Base-by-base conservation (phyloP, 2,329 filamentous ascomycete species). In the Chaetomium strumarium region DNA sequence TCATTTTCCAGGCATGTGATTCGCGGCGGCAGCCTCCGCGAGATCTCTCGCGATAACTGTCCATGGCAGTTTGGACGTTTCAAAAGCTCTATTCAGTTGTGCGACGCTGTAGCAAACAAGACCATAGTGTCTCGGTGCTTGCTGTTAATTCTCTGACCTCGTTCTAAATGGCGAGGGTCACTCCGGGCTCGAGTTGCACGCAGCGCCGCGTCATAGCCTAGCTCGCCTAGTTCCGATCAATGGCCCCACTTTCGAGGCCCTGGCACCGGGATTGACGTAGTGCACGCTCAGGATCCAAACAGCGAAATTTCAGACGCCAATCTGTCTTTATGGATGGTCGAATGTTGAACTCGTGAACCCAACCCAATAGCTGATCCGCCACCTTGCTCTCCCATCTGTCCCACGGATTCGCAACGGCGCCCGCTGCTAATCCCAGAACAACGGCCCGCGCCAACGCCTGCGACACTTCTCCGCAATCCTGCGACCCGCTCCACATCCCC, bases 201-300 rank as follows among this genome's bases (percentile, higher is more conserved):
- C 24, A 7, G 24, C 24, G 24, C 24, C 24, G 37, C 46, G 46
- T 48, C 46, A 48, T 41, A 33, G 37, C 36, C 46, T 5, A 13
- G 6, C n/a, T n/a, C n/a, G n/a, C n/a, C n/a, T n/a, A n/a, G n/a
- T n/a, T 13, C 12, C 12, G 24, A 24, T 24, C 24, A 4, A 24
- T 24, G 24, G 47, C 37, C 51, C 58, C 56, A 56, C 50, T 49
- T 47, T 12, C 33, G 16, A 24, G 7, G 31, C 44, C 38, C 43
- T 31, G 33, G 38, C 38, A 45, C 51, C 55, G 44, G 49, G 55
- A 57, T 62, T 63, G 60, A 62, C 60, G 60, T 63, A 59, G 58
- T 24, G 24, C 24, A 24, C 24, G 24, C 24, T 24, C 24, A 24
- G 49, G 54, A 53, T 20, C 41, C 46, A 43, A 43, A 52, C 49